phyloP scores from a whole-genome alignment of 1,284 basidiomycete species.

The Heterobasidion occidentale region DNA sequence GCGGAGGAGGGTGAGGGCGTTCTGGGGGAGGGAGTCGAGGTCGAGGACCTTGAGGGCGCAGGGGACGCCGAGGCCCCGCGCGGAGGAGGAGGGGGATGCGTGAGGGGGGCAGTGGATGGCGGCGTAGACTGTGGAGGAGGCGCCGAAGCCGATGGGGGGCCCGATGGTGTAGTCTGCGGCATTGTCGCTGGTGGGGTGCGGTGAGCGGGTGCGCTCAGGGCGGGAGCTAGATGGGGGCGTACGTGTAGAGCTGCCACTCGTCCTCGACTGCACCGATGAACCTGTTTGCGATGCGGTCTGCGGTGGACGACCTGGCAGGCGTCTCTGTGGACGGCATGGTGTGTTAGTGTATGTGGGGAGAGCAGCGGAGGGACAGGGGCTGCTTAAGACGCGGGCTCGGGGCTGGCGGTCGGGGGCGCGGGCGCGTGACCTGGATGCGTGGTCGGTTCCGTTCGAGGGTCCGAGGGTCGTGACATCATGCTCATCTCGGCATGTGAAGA shows the following conservation, averaged over 20 bases:
- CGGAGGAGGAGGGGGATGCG: constrained; percentile 15
- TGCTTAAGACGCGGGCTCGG: background rate
- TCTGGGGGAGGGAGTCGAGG: constrained; percentile 67
- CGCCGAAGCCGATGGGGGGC: constrained; percentile 75
- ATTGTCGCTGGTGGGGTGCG: constrained; percentile 41
- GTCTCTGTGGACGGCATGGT: too few species aligned
- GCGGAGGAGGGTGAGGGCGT: constrained; percentile 61
- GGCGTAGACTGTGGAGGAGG: constrained; percentile 80
- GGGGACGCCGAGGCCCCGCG: constrained; percentile 25
- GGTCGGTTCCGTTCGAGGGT: too few species aligned
- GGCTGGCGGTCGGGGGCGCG: background rate
- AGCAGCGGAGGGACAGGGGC: background rate
- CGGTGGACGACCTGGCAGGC: constrained; percentile 5
- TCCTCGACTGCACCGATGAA: constrained; percentile 78
- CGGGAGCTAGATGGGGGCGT: constrained; percentile 10
- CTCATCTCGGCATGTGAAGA: too few species aligned
- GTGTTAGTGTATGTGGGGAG: too few species aligned
- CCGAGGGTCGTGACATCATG: too few species aligned
- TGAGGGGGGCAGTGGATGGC: constrained; percentile 52
- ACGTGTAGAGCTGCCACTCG: constrained; percentile 81
- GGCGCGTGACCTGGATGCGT: background rate
- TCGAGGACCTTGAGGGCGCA: constrained; percentile 87
- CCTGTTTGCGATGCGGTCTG: constrained; percentile 16
- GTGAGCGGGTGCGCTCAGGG: constrained; percentile 6
- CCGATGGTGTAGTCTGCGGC: constrained; percentile 68